phyloP scores from a whole-genome alignment of 352 stramenopile genomes.

The Peronospora farinosa region DNA sequence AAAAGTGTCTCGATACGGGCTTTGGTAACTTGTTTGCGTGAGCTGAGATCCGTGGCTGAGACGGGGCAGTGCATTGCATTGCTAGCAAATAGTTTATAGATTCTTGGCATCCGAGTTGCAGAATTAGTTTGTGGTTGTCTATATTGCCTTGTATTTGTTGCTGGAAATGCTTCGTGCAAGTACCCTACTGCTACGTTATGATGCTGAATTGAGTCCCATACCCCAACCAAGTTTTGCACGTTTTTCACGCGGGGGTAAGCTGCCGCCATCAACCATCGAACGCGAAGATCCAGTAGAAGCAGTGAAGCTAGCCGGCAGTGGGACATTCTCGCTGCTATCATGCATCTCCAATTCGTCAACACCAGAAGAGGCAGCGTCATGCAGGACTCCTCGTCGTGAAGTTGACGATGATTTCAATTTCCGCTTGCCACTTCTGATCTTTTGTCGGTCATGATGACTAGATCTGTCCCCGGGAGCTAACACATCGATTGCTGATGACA shows the following conservation, averaged over 20 bases:
- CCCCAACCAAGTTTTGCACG: constrained; percentile 72
- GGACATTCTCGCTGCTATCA: constrained; percentile 38
- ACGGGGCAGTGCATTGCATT: constrained; percentile 1
- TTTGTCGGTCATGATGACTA: constrained; percentile 22
- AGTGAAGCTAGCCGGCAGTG: constrained; percentile 42
- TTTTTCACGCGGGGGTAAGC: constrained; percentile 34
- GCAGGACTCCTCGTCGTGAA: constrained; percentile 15
- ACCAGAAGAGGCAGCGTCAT: background rate
- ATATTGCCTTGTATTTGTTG: constrained; percentile 2
- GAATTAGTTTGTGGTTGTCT: constrained; percentile 13
- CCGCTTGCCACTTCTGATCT: constrained; percentile 25
- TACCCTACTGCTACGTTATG: constrained; percentile 16
- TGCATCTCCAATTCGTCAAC: constrained; percentile 29
- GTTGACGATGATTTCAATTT: constrained; percentile 23
- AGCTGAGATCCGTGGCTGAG: background rate
- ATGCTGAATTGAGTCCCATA: constrained; percentile 53
- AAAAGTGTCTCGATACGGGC: constrained; percentile 47
- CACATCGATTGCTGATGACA: constrained; percentile 16
- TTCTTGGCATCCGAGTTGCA: constrained; percentile 14
- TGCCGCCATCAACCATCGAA: constrained; percentile 5
- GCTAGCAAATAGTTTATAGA: constrained; percentile 33
- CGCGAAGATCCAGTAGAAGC: constrained; percentile 14
- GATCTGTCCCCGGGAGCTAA: constrained; percentile 16
- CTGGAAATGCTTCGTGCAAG: background rate
- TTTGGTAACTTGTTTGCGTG: constrained; percentile 46